Percentiles rank a stretch among this genome's conserved stretches.
phyloP scores from a whole-genome alignment of 768 basidiomycete genomes.

The Dentipellis sp. region DNA sequence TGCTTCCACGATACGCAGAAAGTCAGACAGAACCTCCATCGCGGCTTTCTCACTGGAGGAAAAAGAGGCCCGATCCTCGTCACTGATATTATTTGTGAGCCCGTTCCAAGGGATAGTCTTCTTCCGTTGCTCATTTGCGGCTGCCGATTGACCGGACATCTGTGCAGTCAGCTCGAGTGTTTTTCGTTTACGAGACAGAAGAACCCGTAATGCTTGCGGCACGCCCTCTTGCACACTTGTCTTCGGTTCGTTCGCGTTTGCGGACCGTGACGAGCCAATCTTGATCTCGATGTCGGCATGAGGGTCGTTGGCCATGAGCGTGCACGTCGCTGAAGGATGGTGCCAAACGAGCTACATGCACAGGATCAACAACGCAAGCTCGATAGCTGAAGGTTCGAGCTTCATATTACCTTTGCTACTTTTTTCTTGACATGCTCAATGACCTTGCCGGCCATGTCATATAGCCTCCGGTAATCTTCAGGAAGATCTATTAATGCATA shows the following conservation, averaged over 20 bases:
- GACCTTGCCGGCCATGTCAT: constrained; percentile 34
- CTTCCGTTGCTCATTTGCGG: constrained; percentile 1
- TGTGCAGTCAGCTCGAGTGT: constrained; percentile 8
- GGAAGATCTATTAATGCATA: constrained; percentile 32
- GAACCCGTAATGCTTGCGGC: background rate
- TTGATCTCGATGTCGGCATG: constrained; percentile 34
- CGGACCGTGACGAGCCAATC: background rate
- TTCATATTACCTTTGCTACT: constrained; percentile 35
- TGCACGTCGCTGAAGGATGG: constrained; percentile 28
- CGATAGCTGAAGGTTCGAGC: background rate
- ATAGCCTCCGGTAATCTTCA: constrained; percentile 31
- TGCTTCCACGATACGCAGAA: constrained; percentile 7
- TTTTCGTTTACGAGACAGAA: constrained; percentile 13
- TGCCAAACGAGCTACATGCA: constrained; percentile 30
- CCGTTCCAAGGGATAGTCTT: constrained; percentile 12
- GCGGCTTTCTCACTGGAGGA: constrained; percentile 9
- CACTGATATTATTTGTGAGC: constrained; percentile 2
- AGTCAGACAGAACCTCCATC: constrained; percentile 9
- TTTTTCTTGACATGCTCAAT: constrained; percentile 41
- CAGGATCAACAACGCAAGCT: background rate
- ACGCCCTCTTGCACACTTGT: background rate
- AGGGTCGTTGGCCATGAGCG: constrained; percentile 38
- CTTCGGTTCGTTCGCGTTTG: too few species aligned
- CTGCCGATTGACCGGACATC: background rate
- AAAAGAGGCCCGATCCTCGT: constrained; percentile 8